A percentile compares a stretch with the other conserved stretches of the same genome.
These are phyloP conservation scores for Penium margaritaceum DNA, from an alignment of 139 green algal genomes.

Conservation along the genomic window DNA sequence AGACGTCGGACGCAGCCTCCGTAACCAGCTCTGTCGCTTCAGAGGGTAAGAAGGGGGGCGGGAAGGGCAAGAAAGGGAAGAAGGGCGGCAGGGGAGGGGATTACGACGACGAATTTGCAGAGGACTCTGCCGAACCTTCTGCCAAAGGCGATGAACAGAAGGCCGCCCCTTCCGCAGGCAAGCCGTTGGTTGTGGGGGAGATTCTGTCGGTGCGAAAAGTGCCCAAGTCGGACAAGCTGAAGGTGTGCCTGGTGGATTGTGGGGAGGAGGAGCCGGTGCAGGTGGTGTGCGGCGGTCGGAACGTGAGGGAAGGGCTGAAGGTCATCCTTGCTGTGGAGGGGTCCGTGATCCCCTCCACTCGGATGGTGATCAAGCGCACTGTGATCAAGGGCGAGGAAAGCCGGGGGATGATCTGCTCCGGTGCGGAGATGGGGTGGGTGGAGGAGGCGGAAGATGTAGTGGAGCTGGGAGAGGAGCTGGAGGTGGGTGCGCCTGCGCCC, in stretches of 20 bases:
- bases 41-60: neutral
- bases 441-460: constrained; percentile 52
- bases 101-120: constrained; percentile 27
- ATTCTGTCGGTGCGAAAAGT: constrained; percentile 45
- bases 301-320: constrained; percentile 61
- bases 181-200: constrained; percentile 25
- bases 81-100: constrained; percentile 57
- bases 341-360: constrained; percentile 55
- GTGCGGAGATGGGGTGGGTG: constrained; percentile 69
- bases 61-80: constrained; percentile 52
- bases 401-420: constrained; percentile 74
- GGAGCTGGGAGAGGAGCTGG: constrained; percentile 52
- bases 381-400: constrained; percentile 63
- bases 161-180: constrained; percentile 7
- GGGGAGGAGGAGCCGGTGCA: constrained; percentile 36
- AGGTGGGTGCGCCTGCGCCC: constrained; percentile 51
- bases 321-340: constrained; percentile 64
- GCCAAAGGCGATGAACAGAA: constrained; percentile 41
- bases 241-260: constrained; percentile 53
- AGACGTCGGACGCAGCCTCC: neutral
- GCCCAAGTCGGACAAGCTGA: constrained; percentile 62
- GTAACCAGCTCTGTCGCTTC: neutral
- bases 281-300: constrained; percentile 66
- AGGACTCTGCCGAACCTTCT: constrained; percentile 7
- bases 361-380: constrained; percentile 53